Evolutionary conservation across 768 basidiomycete species (phyloP).

Genomic region (Leccinum fibrillosum): DNA sequence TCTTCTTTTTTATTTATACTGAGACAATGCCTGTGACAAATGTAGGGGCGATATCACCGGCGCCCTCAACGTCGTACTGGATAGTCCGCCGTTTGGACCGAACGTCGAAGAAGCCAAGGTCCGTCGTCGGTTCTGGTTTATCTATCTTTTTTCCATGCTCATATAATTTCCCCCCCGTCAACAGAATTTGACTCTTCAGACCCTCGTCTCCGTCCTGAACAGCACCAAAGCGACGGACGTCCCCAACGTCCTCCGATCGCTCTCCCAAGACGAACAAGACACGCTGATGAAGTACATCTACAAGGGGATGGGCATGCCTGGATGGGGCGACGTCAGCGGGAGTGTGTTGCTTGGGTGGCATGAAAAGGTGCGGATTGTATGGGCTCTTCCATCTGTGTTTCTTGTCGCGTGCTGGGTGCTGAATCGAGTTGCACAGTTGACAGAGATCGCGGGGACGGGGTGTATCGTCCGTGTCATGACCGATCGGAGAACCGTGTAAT

Average conservation of each 20-base stretch:
- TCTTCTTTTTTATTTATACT: not conserved
- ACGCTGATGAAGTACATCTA: slow-evolving; percentile 97
- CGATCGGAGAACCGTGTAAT: slow-evolving; percentile 56
- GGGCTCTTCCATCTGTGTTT: not conserved
- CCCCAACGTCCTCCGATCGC: slow-evolving; percentile 62
- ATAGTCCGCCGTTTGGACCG: slow-evolving; percentile 85
- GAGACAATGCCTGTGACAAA: not conserved
- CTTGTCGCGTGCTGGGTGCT: slow-evolving; percentile 17
- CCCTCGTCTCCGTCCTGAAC: slow-evolving; percentile 86
- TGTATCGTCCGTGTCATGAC: slow-evolving; percentile 90
- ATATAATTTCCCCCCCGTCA: not conserved
- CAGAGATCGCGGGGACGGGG: slow-evolving; percentile 90
- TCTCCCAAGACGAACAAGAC: slow-evolving; percentile 77
- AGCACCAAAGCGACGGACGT: slow-evolving; percentile 92
- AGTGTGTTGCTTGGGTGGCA: slow-evolving; percentile 82
- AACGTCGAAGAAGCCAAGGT: slow-evolving; percentile 92
- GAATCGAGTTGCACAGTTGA: slow-evolving; percentile 52
- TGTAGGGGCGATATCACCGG: slow-evolving; percentile 72
- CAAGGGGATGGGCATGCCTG: slow-evolving; percentile 84
- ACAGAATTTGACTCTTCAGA: slow-evolving; percentile 76
- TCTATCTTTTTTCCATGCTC: not conserved
- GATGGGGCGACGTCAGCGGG: slow-evolving; percentile 59
- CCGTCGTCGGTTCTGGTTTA: not conserved
- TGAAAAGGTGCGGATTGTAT: slow-evolving; percentile 66
- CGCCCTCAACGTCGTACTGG: slow-evolving; percentile 68